phyloP scores from a whole-genome alignment of 2,329 filamentous ascomycete species.

The Stagonosporopsis rhizophila region DNA sequence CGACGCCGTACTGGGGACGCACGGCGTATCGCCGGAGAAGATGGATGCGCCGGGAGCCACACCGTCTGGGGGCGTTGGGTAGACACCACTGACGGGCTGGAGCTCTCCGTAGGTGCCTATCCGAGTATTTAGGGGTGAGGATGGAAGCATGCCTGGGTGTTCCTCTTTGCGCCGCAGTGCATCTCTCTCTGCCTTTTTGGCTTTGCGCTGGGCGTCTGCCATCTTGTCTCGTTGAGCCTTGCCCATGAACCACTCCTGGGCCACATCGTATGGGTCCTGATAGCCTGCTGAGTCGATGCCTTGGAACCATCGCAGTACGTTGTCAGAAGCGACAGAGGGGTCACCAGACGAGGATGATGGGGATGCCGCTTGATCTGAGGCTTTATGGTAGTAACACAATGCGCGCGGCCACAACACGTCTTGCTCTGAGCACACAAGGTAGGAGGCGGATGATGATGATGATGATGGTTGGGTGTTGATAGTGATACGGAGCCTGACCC shows the following conservation, averaged over 20 bases:
- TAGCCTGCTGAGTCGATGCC: constrained; percentile 41
- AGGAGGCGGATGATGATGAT: constrained; percentile 17
- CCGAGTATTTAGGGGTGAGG: constrained; percentile 49
- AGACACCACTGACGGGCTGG: constrained; percentile 48
- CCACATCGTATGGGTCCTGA: constrained; percentile 44
- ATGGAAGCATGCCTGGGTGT: constrained; percentile 35
- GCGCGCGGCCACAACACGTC: constrained; percentile 48
- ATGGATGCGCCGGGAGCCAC: constrained; percentile 39
- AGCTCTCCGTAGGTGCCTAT: constrained; percentile 46
- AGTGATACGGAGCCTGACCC: constrained; percentile 42
- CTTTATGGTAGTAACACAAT: constrained; percentile 41
- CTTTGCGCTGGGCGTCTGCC: constrained; percentile 49
- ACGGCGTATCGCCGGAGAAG: constrained; percentile 40
- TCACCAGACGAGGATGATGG: not conserved
- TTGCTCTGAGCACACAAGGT: constrained; percentile 21
- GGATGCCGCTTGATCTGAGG: not conserved
- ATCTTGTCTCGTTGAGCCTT: constrained; percentile 46
- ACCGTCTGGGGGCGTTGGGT: constrained; percentile 52
- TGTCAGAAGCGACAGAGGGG: constrained; percentile 8
- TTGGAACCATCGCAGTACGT: constrained; percentile 41
- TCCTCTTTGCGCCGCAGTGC: constrained; percentile 48
- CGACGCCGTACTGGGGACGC: constrained; percentile 32
- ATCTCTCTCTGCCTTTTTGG: constrained; percentile 57
- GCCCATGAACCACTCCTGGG: constrained; percentile 47
- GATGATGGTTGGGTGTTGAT: constrained; percentile 20